phyloP scores from a whole-genome alignment of 140 eudicot species.

The Bidens hawaiensis region DNA sequence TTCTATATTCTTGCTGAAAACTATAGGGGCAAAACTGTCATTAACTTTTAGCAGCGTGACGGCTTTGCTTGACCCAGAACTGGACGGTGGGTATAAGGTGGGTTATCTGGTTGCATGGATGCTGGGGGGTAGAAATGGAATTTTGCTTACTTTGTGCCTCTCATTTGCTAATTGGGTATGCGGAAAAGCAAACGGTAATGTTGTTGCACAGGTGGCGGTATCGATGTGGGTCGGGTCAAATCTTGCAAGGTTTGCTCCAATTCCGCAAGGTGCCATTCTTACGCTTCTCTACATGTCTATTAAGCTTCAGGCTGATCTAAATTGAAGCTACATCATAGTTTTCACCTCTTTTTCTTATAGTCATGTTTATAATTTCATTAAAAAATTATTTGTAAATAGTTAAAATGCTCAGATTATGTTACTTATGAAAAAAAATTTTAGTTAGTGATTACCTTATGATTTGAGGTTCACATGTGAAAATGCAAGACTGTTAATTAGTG shows the following conservation, averaged over 20 bases:
- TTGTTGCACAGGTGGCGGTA: conserved; percentile 49
- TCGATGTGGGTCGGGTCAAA: conserved; percentile 82
- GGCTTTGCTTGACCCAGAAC: conserved; percentile 64
- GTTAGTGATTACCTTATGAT: background rate
- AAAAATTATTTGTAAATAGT: conserved; percentile 6
- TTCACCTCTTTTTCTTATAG: no score
- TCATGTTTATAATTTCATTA: background rate
- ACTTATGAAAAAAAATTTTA: background rate
- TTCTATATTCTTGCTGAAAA: conserved; percentile 58
- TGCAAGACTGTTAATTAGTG: background rate
- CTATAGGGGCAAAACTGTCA: conserved; percentile 51
- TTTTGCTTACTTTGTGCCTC: conserved; percentile 70
- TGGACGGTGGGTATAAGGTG: conserved; percentile 80
- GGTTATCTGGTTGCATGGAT: conserved; percentile 69
- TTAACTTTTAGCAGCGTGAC: conserved; percentile 67
- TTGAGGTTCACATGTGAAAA: background rate
- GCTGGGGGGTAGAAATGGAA: conserved; percentile 71
- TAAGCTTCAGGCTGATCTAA: conserved; percentile 68
- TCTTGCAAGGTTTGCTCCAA: conserved; percentile 62
- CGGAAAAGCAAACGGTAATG: conserved; percentile 77
- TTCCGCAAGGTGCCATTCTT: conserved; percentile 94
- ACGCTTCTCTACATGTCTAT: conserved; percentile 78
- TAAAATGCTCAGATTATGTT: background rate
- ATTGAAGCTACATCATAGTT: conserved; percentile 24
- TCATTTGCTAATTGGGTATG: conserved; percentile 91